Base-by-base conservation (phyloP, 371 early-diverging fungal genomes). In the Thermomucor indicae-seudaticae region DNA sequence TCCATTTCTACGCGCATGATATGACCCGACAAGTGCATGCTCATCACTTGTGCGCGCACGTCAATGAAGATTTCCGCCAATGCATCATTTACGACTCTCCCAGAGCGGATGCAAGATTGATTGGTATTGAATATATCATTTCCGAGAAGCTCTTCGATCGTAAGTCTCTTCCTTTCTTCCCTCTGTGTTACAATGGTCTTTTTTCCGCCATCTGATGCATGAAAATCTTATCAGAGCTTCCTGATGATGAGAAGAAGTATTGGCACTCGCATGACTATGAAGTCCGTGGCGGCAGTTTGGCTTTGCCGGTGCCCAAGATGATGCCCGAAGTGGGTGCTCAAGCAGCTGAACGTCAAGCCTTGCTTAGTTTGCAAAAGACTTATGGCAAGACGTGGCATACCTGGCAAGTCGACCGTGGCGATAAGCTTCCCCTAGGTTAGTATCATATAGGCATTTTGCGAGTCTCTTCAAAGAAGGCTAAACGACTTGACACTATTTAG, bases 111-210 rank as follows among this genome's bases (percentile, higher is more conserved):
- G 80, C 75, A 12, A 57, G 67, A 8, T 37, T 80, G 34, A 70
- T 77, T 23, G 80, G 65, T n/a, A 64, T 80, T 20, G 80, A 80
- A 53, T 80, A 75, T 43, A 69, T 77, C 24, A 80, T 80, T 17
- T 73, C 78, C 6, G 68, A 72, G 38, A 62, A 57, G 23, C 51
- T 75, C 3, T 79, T 75, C 57, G 50, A n/a, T 30, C 19, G 51
- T 51, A 42, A 30, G 32, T 30, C n/a, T n/a, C n/a, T n/a, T n/a
- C n/a, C n/a, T n/a, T n/a, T n/a, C n/a, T n/a, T n/a, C n/a, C n/a
- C n/a, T n/a, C n/a, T n/a, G n/a, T n/a, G n/a, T n/a, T n/a, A n/a
- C n/a, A 37, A 16, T 16, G 5, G 4, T 37, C 11, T 10, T 37
- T 11, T 37, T 37, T 3, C 4, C 37, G 14, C 10, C 11, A 37